These are phyloP conservation scores for Geotrichum reessii DNA, from an alignment of 1,139 yeast species.

Conservation along the genomic window DNA sequence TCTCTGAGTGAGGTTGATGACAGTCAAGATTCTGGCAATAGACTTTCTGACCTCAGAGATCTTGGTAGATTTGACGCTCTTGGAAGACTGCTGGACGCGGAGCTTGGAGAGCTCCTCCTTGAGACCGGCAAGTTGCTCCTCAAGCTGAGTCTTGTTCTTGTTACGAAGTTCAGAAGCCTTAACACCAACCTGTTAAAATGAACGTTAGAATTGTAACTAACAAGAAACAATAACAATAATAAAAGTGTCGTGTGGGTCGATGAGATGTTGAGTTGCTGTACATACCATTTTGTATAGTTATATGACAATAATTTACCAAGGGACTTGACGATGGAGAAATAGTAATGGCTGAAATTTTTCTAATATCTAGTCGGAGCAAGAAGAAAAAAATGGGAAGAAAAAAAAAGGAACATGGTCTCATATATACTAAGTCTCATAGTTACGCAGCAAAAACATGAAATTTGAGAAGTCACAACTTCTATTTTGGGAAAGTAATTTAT, in stretches of 20 bases:
- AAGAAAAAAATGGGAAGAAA: not conserved
- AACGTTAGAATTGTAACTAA: not conserved
- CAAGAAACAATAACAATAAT: not conserved
- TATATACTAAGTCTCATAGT: not conserved
- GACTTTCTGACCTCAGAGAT: constrained; percentile 91
- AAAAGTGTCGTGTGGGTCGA: not conserved
- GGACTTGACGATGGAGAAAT: constrained; percentile 6
- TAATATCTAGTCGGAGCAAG: not conserved
- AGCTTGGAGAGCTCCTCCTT: constrained; percentile 95
- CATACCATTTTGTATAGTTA: constrained; percentile 11
- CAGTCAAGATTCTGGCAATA: constrained; percentile 96
- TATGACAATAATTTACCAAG: constrained; percentile 2
- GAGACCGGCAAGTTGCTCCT: constrained; percentile 88
- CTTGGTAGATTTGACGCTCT: constrained; percentile 52
- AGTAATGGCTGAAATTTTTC: not conserved
- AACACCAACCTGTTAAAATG: constrained; percentile 62
- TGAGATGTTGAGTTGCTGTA: not conserved
- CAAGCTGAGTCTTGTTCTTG: constrained; percentile 95
- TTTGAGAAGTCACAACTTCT: not conserved
- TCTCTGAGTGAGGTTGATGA: constrained; percentile 96
- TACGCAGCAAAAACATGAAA: not conserved
- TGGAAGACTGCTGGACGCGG: constrained; percentile 67
- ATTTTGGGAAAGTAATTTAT: not conserved
- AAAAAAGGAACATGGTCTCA: not conserved
- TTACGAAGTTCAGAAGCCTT: constrained; percentile 96